These are phyloP conservation scores for Hysterium pulicare DNA, from an alignment of 2,329 filamentous ascomycete species.

Conservation along the genomic window DNA sequence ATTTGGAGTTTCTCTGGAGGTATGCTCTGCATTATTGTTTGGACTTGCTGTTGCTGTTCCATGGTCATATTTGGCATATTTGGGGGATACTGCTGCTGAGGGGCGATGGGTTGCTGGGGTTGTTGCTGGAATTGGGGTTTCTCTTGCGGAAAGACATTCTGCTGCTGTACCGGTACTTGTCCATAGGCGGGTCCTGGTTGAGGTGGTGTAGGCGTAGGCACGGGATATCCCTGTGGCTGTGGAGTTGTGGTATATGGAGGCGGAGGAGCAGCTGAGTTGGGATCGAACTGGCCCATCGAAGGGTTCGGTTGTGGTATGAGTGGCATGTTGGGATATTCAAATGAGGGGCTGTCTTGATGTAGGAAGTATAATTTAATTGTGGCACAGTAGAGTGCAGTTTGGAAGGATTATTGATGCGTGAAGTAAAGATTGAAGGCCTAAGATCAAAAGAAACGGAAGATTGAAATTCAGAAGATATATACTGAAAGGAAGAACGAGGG, in stretches of 20 bases:
- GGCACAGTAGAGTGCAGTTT: no score
- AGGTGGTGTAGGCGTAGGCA: slow-evolving; percentile 14
- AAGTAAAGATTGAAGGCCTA: no score
- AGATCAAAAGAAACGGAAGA: no score
- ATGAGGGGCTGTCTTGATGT: no score
- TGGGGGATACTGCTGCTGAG: slow-evolving; percentile 16
- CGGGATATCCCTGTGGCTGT: slow-evolving; percentile 15
- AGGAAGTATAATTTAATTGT: no score
- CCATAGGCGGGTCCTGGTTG: slow-evolving; percentile 11
- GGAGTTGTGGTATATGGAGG: slow-evolving; percentile 22
- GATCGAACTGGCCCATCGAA: slow-evolving; percentile 12
- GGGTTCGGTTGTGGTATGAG: slow-evolving; percentile 13
- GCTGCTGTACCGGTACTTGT: slow-evolving; percentile 11
- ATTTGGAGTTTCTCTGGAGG: slow-evolving; percentile 30
- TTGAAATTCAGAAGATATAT: no score
- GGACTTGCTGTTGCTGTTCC: slow-evolving; percentile 27
- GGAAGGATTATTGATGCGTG: no score
- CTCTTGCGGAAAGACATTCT: slow-evolving; percentile 13
- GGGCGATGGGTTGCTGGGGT: slow-evolving; percentile 1
- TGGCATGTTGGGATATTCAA: slow-evolving; percentile 4
- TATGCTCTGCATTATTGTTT: slow-evolving; percentile 27
- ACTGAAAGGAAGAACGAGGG: no score
- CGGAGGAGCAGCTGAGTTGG: slow-evolving; percentile 17
- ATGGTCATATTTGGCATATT: slow-evolving; percentile 21
- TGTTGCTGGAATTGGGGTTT: slow-evolving; percentile 8